These are phyloP conservation scores for Hansenula lynferdii DNA, from an alignment of 1,139 yeast species.

Conservation along the genomic window DNA sequence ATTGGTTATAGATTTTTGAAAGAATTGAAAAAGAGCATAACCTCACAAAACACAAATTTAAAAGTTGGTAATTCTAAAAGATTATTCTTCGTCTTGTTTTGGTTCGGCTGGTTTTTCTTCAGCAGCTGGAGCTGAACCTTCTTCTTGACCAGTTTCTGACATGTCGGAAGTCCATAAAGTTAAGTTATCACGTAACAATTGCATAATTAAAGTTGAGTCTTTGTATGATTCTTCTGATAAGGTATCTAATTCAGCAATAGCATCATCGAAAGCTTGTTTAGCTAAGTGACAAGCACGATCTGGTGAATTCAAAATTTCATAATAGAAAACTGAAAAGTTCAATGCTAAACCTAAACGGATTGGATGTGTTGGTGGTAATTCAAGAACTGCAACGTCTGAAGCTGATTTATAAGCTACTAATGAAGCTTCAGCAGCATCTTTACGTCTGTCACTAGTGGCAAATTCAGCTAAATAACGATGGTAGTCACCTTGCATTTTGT, in stretches of 20 bases:
- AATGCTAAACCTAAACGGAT: conserved; percentile 97
- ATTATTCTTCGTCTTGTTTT: conserved; percentile 31
- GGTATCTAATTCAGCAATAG: conserved; percentile 97
- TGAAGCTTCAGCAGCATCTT: conserved; percentile 88
- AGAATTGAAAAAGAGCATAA: conserved; percentile 9
- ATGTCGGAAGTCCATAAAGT: conserved; percentile 97
- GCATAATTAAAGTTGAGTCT: conserved; percentile 98
- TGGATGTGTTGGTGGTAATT: conserved; percentile 98
- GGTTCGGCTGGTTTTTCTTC: conserved; percentile 47
- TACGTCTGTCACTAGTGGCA: conserved; percentile 86
- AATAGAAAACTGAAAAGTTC: conserved; percentile 96
- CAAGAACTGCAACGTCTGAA: conserved; percentile 94
- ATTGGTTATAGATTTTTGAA: background rate
- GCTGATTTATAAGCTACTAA: conserved; percentile 95
- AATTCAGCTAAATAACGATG: conserved; percentile 99
- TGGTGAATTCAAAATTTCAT: conserved; percentile 96
- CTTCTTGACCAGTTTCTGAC: conserved; percentile 77
- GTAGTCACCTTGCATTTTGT: conserved; percentile 99
- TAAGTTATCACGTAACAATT: conserved; percentile 95
- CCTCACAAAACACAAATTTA: conserved; percentile 19
- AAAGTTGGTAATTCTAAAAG: conserved; percentile 1
- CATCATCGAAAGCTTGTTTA: conserved; percentile 98
- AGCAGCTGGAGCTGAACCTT: conserved; percentile 49
- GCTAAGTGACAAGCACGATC: conserved; percentile 99
- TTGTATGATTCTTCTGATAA: conserved; percentile 97